phyloP scores from a whole-genome alignment of 2,329 filamentous ascomycete species.

The Rugonectria rugulosa region DNA sequence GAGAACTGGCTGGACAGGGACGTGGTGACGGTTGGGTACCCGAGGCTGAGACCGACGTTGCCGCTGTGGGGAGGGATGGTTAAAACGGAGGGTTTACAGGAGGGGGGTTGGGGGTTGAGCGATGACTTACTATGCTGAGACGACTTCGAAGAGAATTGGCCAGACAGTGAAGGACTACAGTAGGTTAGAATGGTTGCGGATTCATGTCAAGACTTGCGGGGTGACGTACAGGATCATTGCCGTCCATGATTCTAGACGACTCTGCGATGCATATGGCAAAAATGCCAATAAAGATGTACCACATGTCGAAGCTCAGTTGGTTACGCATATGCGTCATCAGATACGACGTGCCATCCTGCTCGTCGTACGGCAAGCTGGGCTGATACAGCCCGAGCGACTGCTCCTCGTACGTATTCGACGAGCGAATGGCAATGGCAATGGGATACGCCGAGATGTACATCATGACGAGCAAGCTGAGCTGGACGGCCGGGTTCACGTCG shows the following conservation, averaged over 20 bases:
- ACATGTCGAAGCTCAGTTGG: constrained; percentile 51
- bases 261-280: constrained; percentile 46
- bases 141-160: constrained; percentile 45
- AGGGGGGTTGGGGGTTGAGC: too few species aligned
- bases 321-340: constrained; percentile 46
- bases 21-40: constrained; percentile 40
- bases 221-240: constrained; percentile 33
- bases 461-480: constrained; percentile 68
- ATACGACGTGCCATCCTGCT: constrained; percentile 40
- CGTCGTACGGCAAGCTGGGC: constrained; percentile 31
- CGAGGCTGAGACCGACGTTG: constrained; percentile 47
- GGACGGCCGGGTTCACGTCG: constrained; percentile 60
- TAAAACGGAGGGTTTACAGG: neutral
- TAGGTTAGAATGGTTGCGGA: neutral
- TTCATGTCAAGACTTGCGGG: rapidly evolving
- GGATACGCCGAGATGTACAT: constrained; percentile 72
- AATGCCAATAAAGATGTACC: constrained; percentile 50
- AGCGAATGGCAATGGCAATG: constrained; percentile 67
- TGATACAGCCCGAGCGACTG: constrained; percentile 66
- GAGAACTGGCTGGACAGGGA: constrained; percentile 44
- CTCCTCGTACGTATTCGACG: constrained; percentile 69
- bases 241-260: constrained; percentile 37
- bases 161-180: constrained; percentile 41
- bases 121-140: constrained; percentile 44
- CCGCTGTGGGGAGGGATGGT: constrained; percentile 29